Evolutionary conservation across 192 early-diverging fungal genomes (phyloP).

Genomic region (Geranomyces variabilis): DNA sequence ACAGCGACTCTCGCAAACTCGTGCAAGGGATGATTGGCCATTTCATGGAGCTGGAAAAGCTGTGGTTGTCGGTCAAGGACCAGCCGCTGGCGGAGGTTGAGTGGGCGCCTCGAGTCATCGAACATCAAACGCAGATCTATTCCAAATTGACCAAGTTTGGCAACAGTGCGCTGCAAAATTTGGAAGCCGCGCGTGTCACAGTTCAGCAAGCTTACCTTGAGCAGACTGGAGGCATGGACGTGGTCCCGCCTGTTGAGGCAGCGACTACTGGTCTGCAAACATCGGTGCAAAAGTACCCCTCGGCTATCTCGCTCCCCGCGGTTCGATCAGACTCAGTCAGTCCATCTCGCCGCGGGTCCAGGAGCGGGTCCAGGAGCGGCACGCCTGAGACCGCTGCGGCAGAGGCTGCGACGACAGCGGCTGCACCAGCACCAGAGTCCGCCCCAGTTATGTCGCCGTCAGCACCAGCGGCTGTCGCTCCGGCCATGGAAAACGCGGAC

Average conservation of each 20-base stretch:
- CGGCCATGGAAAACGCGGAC: conserved; percentile 32
- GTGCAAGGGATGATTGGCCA: conserved; percentile 67
- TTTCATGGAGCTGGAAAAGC: conserved; percentile 64
- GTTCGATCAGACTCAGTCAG: conserved; percentile 38
- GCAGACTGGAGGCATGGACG: not conserved
- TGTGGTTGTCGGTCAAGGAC: conserved; percentile 65
- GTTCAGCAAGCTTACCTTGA: conserved; percentile 12
- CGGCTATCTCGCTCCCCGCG: conserved; percentile 13
- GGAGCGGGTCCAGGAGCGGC: not conserved
- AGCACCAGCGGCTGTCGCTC: not conserved
- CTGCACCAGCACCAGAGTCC: not conserved
- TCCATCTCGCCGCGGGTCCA: not conserved
- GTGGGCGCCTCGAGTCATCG: conserved; percentile 64
- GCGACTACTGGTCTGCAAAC: conserved; percentile 28
- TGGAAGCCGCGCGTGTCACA: conserved; percentile 27
- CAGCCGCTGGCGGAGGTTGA: conserved; percentile 55
- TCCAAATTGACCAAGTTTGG: conserved; percentile 54
- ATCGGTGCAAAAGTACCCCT: conserved; percentile 47
- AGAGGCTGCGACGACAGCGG: too few species aligned
- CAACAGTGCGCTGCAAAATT: conserved; percentile 42
- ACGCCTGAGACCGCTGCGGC: too few species aligned
- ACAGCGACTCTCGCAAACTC: conserved; percentile 64
- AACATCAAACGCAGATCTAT: conserved; percentile 59
- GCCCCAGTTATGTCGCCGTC: not conserved
- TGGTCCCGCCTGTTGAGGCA: too few species aligned